These are phyloP conservation scores for Tylopilus vinaceipallidus DNA, from an alignment of 768 basidiomycete genomes.

Conservation along the genomic window DNA sequence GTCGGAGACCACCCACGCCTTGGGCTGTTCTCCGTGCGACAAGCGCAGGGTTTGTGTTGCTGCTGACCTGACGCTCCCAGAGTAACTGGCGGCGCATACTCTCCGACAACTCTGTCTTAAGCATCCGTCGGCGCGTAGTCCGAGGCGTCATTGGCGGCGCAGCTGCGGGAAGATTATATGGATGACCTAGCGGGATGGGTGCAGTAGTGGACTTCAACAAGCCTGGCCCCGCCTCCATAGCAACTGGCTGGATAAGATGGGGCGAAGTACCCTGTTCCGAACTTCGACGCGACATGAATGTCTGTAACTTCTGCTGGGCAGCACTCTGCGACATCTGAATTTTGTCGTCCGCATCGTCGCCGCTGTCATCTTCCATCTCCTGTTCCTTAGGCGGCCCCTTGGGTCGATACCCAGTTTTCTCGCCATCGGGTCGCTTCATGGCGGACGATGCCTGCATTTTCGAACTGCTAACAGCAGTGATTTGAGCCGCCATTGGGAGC, in stretches of 20 bases:
- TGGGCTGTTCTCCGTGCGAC: slow-evolving; percentile 29
- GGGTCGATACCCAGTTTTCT: slow-evolving; percentile 51
- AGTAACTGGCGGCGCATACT: slow-evolving; percentile 76
- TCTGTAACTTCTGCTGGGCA: slow-evolving; percentile 64
- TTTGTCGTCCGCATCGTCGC: slow-evolving; percentile 46
- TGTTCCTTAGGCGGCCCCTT: slow-evolving; percentile 62
- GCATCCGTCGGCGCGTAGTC: slow-evolving; percentile 81
- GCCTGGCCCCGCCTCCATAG: slow-evolving; percentile 16
- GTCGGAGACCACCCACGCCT: slow-evolving; percentile 32
- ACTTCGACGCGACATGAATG: slow-evolving; percentile 48
- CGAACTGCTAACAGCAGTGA: slow-evolving; percentile 38
- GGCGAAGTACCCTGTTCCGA: slow-evolving; percentile 29
- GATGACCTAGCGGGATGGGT: slow-evolving; percentile 60
- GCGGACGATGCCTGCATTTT: slow-evolving; percentile 23
- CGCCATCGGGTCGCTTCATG: slow-evolving; percentile 26
- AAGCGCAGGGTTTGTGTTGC: slow-evolving; percentile 44
- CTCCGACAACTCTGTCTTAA: slow-evolving; percentile 83
- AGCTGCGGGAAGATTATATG: slow-evolving; percentile 71
- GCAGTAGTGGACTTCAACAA: slow-evolving; percentile 35
- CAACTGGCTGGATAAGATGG: slow-evolving; percentile 20
- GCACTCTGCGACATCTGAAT: slow-evolving; percentile 64
- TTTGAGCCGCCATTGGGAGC: slow-evolving; percentile 51
- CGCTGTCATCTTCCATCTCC: slow-evolving; percentile 69
- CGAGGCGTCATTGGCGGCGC: slow-evolving; percentile 75
- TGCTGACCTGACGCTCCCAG: slow-evolving; percentile 74